Evolutionary conservation across 1,284 basidiomycete species (phyloP), one percentile per base, ranked within the genome.

Genomic region (Tilletia walkeri): DNA sequence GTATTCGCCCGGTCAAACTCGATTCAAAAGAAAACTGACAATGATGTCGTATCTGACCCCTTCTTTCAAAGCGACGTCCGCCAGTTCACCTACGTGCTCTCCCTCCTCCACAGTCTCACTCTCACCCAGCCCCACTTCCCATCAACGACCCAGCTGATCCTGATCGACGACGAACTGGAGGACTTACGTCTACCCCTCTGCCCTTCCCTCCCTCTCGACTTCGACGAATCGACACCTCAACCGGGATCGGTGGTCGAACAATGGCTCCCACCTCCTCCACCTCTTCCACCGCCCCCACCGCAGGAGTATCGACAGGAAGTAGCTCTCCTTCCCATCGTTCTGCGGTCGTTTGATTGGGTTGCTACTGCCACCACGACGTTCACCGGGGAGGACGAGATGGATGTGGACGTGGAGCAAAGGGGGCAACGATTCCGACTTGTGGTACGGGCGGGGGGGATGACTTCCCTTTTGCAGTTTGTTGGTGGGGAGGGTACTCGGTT

Each of bases 161-260:
- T 53, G 18, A 24, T 53, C 50, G 50, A 53, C 50, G 50, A 53
- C 50, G 18, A 53, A 24, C 50, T 53, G 12, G 50, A 53, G n/a
- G 50, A 18, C 20, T 18, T 53, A 6, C 50, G 50, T 6, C n/a
- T 53, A 18, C 10, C 50, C 16, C 16, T 53, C 16, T n/a, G 50
- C n/a, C 50, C 16, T 18, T n/a, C 18, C 50, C 18, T 53, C 12
- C 50, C 7, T 18, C 50, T 10, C 18, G 12, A 53, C 12, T 12
- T n/a, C 12, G 47, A 10, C 12, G 10, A 48, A 48, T 48, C n/a
- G 47, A n/a, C 24, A 30, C 24, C 24, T 1, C 24, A 30, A 30
- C 24, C 24, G 24, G 24, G 24, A 30, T 30, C 24, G 24, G 24
- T 30, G 24, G 24, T 45, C 41, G 41, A 45, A 9, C 41, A 7